A percentile compares a stretch with the other conserved stretches of the same genome.
Evolutionary conservation across 2,329 filamentous ascomycete genomes (phyloP).

Genomic region (Cercospora citrullina): DNA sequence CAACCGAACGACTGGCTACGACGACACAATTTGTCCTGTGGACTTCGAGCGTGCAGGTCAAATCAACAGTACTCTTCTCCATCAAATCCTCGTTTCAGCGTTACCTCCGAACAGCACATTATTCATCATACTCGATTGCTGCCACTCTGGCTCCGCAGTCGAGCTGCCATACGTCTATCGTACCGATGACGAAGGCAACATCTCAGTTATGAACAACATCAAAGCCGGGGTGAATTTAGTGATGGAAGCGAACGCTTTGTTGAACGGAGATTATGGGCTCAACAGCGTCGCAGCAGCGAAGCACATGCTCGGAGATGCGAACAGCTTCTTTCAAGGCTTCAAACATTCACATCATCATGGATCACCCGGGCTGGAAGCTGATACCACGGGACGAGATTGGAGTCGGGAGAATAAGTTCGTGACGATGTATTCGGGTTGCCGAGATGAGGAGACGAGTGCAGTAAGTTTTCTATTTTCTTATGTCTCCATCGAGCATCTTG

Average conservation of each 20-base stretch:
- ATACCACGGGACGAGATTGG: conserved; percentile 44
- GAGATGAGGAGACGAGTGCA: conserved; percentile 50
- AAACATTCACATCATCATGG: conserved; percentile 42
- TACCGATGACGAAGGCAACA: conserved; percentile 57
- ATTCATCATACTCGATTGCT: conserved; percentile 62
- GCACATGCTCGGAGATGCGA: conserved; percentile 55
- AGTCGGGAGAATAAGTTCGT: conserved; percentile 48
- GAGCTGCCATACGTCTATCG: conserved; percentile 61
- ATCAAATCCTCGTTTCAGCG: conserved; percentile 54
- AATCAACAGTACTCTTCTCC: conserved; percentile 54
- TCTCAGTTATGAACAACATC: conserved; percentile 58
- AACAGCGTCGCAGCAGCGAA: conserved; percentile 40
- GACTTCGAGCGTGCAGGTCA: conserved; percentile 52
- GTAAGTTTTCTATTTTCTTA: neutral
- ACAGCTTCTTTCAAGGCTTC: conserved; percentile 55
- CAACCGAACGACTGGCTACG: conserved; percentile 33
- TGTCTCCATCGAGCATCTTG: too few relatives aligned
- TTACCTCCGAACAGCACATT: conserved; percentile 54
- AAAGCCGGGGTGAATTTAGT: conserved; percentile 54
- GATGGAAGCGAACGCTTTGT: conserved; percentile 51
- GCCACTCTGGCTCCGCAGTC: conserved; percentile 60
- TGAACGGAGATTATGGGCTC: conserved; percentile 46
- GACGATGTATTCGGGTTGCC: conserved; percentile 54
- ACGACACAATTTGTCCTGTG: conserved; percentile 36
- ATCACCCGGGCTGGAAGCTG: conserved; percentile 31